A percentile compares a stretch with the other conserved stretches of the same genome.
Evolutionary conservation across 805 yeast genomes (phyloP).

Genomic region (Kodamaea hsintzibuensis): DNA sequence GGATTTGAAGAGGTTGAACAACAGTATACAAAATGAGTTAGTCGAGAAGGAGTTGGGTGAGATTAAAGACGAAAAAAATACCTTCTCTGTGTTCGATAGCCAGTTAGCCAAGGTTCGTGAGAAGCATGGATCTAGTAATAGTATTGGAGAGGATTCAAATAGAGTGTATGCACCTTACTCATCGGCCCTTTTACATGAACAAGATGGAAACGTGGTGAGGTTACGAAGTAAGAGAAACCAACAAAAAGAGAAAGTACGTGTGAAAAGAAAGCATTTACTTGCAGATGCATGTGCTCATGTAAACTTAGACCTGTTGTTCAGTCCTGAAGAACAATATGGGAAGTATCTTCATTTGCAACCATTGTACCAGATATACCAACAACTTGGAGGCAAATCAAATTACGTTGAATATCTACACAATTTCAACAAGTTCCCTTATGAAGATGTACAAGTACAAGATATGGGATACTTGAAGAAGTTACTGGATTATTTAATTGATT

Average conservation of each 20-base stretch:
- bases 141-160: constrained; percentile 19
- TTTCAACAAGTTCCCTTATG: constrained; percentile 41
- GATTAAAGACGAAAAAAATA: constrained; percentile 16
- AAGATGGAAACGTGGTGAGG: constrained; percentile 14
- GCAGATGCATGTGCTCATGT: constrained; percentile 54
- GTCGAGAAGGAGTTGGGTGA: constrained; percentile 14
- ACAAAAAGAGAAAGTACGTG: constrained; percentile 16
- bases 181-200: constrained; percentile 17
- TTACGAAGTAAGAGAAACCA: constrained; percentile 17
- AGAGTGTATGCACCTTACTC: constrained; percentile 23
- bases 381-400: constrained; percentile 34
- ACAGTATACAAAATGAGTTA: constrained; percentile 8
- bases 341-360: constrained; percentile 56
- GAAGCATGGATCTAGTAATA: constrained; percentile 13
- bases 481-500: constrained; percentile 50
- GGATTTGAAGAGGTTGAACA: constrained; percentile 8
- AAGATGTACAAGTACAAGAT: constrained; percentile 23
- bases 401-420: constrained; percentile 53
- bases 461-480: constrained; percentile 46
- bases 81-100: constrained; percentile 40
- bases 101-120: constrained; percentile 30
- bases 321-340: constrained; percentile 65
- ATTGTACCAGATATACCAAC: constrained; percentile 55
- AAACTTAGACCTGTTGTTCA: constrained; percentile 50
- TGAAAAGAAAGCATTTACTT: constrained; percentile 39